Evolutionary conservation across 2,329 filamentous ascomycete genomes (phyloP).

Genomic region (Metarhizium guizhouense): DNA sequence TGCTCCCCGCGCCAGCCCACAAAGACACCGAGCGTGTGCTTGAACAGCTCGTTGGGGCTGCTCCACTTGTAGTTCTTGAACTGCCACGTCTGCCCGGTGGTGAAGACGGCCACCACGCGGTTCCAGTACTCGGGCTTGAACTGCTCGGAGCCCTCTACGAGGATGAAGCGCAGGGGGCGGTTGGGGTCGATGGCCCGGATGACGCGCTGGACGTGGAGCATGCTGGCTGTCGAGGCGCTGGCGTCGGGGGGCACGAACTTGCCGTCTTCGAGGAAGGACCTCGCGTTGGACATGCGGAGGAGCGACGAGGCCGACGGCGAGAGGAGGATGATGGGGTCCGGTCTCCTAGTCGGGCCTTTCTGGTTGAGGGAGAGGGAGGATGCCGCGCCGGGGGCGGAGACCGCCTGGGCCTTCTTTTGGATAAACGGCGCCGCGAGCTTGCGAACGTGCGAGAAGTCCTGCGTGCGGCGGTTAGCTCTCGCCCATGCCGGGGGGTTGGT

Average conservation of each 20-base stretch:
- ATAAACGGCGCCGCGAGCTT: conserved; percentile 77
- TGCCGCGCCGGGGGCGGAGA: conserved; percentile 29
- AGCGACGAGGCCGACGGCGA: conserved; percentile 93
- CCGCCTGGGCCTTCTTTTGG: conserved; percentile 43
- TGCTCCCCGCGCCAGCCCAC: conserved; percentile 86
- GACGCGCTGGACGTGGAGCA: conserved; percentile 75
- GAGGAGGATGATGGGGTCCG: conserved; percentile 88
- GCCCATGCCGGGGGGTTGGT: neutral
- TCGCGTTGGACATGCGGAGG: conserved; percentile 91
- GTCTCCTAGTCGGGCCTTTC: conserved; percentile 40
- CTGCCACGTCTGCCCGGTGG: conserved; percentile 95
- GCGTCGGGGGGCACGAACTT: conserved; percentile 70
- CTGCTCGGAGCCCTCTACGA: conserved; percentile 85
- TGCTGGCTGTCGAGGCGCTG: conserved; percentile 59
- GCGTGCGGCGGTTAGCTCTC: neutral
- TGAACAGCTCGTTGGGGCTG: conserved; percentile 79
- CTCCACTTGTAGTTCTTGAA: conserved; percentile 98
- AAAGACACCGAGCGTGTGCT: conserved; percentile 77
- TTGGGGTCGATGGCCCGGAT: conserved; percentile 62
- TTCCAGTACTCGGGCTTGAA: conserved; percentile 99
- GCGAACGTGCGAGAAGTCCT: conserved; percentile 93
- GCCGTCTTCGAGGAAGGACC: conserved; percentile 82
- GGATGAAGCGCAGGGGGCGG: conserved; percentile 81
- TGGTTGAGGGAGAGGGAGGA: conserved; percentile 45
- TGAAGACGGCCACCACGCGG: conserved; percentile 91